Base-by-base conservation (phyloP, 1,139 yeast species). In the Hansenula sp. region DNA sequence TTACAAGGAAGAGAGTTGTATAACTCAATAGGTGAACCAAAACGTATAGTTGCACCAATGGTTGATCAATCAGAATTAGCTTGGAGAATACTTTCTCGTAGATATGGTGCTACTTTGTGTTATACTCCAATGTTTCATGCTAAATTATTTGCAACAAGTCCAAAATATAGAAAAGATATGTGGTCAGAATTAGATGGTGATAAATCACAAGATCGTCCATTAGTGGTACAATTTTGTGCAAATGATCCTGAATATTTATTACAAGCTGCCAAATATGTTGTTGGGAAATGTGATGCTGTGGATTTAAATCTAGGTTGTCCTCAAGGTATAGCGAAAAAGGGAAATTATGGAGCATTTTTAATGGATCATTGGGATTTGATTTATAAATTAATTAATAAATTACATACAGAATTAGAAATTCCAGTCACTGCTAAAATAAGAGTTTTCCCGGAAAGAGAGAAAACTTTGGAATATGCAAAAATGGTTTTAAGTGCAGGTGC, bases 101-200 rank as follows among this genome's bases (percentile, higher is more conserved):
- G 76, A 48, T 83, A 90, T 57, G 99, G 98, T 1, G 98, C 98
- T 0, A 87, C 90, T 6, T 67, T 94, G 32, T 88, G 97, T 55
- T 94, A 90, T 56, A 87, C 98, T 0, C 98, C 99, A 2, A 94
- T 94, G 99, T 77, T 84, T 51, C 97, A 94, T 62, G 96, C 98
- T 5, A 72, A 90, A 39, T 66, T 89, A 31, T 94, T 94, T 65
- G 94, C 95, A 21, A 85, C 86, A 3, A 84, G 83, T 40, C 84
- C 79, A 44, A 84, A 85, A 55, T 92, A 92, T 59, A 71, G 97
- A 37, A 66, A 68, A 28, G 85, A 79, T 44, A 83, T 83, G 83
- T 83, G 94, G 79, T 67, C 79, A 37, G 77, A 75, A 10, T 55
- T 74, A 48, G 97, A 92, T 62, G 97, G 97, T 1, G 79, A 79